Conservation (phyloP, 768 basidiomycete genomes). For the Russula sp. region DNA sequence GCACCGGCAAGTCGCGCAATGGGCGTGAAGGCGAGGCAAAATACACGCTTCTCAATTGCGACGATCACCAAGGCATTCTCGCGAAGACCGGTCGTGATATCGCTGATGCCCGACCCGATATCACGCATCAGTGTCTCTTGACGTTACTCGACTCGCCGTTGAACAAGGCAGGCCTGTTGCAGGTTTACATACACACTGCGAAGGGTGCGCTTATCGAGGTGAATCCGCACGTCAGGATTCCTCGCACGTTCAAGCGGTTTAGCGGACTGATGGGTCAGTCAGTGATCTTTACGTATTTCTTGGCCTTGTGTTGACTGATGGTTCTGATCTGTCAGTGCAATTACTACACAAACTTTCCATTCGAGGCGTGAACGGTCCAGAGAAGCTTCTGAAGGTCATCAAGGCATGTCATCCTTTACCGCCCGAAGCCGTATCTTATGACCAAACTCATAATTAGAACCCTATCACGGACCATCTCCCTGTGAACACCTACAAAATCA, state of each 20-base stretch:
- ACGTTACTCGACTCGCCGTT: conserved; percentile 95
- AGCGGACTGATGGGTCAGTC: conserved; percentile 92
- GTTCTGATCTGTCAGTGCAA: conserved; percentile 58
- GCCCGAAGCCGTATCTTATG: neutral
- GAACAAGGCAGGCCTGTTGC: conserved; percentile 94
- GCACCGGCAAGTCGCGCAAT: conserved; percentile 46
- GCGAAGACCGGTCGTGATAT: conserved; percentile 98
- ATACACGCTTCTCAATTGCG: conserved; percentile 95
- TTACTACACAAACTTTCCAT: conserved; percentile 94
- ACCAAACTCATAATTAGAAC: conserved; percentile 48
- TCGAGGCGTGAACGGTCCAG: conserved; percentile 91
- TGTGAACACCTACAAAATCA: conserved; percentile 91
- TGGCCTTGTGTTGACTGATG: neutral
- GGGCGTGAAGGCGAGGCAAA: conserved; percentile 73
- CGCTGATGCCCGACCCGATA: conserved; percentile 98
- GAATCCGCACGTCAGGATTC: conserved; percentile 96
- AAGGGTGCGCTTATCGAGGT: conserved; percentile 96
- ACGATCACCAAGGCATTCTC: conserved; percentile 97
- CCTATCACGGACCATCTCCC: conserved; percentile 93
- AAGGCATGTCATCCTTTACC: conserved; percentile 48
- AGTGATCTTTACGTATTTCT: neutral
- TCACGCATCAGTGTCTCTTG: conserved; percentile 97
- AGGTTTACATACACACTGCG: conserved; percentile 97
- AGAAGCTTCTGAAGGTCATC: conserved; percentile 95
- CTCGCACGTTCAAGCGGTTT: conserved; percentile 97